Evolutionary conservation across 257 asterid species (phyloP).

Genomic region (Jacaranda mimosifolia): DNA sequence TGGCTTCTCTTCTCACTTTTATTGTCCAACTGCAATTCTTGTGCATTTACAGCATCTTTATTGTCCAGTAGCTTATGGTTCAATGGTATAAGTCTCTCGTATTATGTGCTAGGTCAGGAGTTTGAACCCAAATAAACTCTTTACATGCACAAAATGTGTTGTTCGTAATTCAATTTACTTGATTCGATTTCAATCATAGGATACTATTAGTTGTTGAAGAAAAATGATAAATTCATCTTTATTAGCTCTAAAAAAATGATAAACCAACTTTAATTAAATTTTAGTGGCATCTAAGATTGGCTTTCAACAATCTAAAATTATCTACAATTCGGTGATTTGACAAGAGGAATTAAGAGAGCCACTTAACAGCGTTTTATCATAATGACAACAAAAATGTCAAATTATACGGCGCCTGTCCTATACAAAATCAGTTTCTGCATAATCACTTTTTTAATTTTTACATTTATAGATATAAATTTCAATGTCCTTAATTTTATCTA

Average conservation of each 20-base stretch:
- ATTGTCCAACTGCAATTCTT: too few species aligned
- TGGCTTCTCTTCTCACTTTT: too few species aligned
- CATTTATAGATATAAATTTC: neutral
- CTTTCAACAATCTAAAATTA: neutral
- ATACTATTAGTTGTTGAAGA: too few species aligned
- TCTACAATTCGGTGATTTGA: neutral
- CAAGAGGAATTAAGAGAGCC: neutral
- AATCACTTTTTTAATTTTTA: neutral
- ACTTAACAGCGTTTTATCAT: neutral
- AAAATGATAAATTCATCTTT: too few species aligned
- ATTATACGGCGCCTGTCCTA: constrained; percentile 24
- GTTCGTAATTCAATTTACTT: too few species aligned
- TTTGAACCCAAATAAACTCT: too few species aligned
- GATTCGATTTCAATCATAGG: too few species aligned
- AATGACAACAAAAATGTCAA: constrained; percentile 20
- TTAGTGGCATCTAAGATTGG: neutral
- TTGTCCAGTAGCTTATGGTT: too few species aligned
- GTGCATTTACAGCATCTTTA: too few species aligned
- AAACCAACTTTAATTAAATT: constrained; percentile 10
- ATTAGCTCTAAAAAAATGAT: neutral
- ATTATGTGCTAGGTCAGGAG: too few species aligned
- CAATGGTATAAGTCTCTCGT: too few species aligned
- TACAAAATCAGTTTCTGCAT: constrained; percentile 23
- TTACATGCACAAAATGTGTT: too few species aligned
- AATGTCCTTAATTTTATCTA: neutral